Base-by-base conservation (phyloP, 257 asterid species). In the Solanum microdontum region DNA sequence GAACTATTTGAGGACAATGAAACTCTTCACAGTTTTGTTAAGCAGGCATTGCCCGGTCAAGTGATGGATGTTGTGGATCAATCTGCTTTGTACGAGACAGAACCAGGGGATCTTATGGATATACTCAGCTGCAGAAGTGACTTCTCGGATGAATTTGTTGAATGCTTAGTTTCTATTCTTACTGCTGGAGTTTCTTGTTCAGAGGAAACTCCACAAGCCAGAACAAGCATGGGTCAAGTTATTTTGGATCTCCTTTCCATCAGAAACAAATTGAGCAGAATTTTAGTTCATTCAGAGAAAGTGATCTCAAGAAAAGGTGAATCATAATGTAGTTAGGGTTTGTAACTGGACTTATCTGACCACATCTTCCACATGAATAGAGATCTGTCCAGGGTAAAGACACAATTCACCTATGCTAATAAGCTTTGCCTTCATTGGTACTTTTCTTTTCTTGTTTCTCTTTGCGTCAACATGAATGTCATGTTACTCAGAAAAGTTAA, bases 11-110 rank as follows among this genome's bases (percentile, higher is more conserved):
- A 40, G 64, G 92, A 87, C 36, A 77, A 79, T 39, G 32, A 24
- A 45, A 89, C 85, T 89, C 90, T 92, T 88, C 91, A 84, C 82
- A 88, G 66, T 32, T 89, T 77, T 69, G 92, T 90, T 23, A 82
- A 74, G 11, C 84, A 26, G 11, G 45, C 58, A 55, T 84, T 89
- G 77, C 69, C 88, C 40, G 88, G 88, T 43, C 39, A 72, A 24
- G 89, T 73, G 6, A 87, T 89, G 82, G 83, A 87, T 2, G 80
- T 87, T 66, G 87, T 91, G 24, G 94, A 91, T 83, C 91, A 87
- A 87, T 79, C 88, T 77, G 76, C 87, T 85, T 66, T 87, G 3
- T 26, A 64, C 9, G 34, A 82, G 14, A 84, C 83, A 87, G 76
- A 79, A 1, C 51, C 84, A 14, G 90, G 83, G 84, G 87, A 85